Conservation (phyloP, 1,139 yeast genomes). For the Sugiyamaella xylanicola region DNA sequence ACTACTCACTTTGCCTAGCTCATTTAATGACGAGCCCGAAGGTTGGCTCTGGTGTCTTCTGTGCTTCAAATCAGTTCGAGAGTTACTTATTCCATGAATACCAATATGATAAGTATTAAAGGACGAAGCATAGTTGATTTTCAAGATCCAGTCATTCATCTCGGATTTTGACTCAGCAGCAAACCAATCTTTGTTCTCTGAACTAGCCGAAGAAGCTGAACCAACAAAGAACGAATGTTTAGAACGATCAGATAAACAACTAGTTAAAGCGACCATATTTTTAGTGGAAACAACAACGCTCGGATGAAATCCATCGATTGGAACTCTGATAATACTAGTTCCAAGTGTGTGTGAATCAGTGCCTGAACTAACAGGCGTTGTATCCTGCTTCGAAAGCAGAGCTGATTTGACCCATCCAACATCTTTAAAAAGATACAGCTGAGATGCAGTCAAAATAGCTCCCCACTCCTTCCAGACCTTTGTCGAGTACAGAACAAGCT, state of each 20-base stretch:
- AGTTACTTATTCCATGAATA: constrained; percentile 28
- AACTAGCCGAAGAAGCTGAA: background rate
- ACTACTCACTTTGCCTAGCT: background rate
- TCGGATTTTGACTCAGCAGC: constrained; percentile 44
- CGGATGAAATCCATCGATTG: constrained; percentile 46
- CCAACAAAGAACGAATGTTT: constrained; percentile 38
- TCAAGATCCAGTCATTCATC: constrained; percentile 56
- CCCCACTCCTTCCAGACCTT: constrained; percentile 48
- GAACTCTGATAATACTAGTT: constrained; percentile 36
- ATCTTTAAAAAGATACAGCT: constrained; percentile 47
- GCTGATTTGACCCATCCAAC: constrained; percentile 42
- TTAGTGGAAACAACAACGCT: constrained; percentile 42
- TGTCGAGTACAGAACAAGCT: constrained; percentile 40
- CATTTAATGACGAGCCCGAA: constrained; percentile 3
- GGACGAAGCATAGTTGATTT: constrained; percentile 59
- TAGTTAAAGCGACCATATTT: constrained; percentile 43
- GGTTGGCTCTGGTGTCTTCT: constrained; percentile 10
- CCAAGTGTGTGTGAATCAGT: constrained; percentile 7
- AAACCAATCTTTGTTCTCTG: constrained; percentile 40
- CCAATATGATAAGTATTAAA: constrained; percentile 47
- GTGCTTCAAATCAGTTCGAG: constrained; percentile 12
- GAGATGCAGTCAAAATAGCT: constrained; percentile 46
- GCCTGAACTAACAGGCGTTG: background rate
- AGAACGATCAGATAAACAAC: constrained; percentile 14
- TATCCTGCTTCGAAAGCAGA: constrained; percentile 1